These are phyloP conservation scores for Ichthyophthirius multifiliis DNA, from an alignment of 169 alveolate genomes.

Conservation along the genomic window DNA sequence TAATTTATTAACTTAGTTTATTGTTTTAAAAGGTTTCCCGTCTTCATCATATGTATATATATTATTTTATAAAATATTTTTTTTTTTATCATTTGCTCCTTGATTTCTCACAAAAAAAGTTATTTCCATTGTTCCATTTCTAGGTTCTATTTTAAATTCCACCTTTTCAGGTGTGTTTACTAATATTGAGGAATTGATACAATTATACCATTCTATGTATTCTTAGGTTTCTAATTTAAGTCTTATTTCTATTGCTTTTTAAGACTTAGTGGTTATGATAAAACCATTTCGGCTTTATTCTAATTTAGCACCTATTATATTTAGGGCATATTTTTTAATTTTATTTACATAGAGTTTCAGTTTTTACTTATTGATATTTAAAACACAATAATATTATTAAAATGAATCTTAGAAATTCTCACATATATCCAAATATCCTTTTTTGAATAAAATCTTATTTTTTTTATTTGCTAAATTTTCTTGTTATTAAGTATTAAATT, in stretches of 20 bases:
- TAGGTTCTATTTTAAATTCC: neutral
- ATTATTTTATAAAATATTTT: neutral
- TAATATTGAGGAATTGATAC: neutral
- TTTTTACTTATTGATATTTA: neutral
- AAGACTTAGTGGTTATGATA: neutral
- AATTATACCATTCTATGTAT: neutral
- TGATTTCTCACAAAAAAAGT: neutral
- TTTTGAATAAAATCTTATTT: neutral
- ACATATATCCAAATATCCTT: neutral
- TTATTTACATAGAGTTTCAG: neutral
- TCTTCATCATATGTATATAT: slow-evolving; percentile 1
- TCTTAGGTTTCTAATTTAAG: neutral
- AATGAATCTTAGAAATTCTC: neutral
- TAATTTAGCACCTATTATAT: neutral
- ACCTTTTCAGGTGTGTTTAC: neutral
- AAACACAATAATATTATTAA: neutral
- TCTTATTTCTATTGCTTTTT: neutral
- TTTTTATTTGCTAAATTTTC: neutral
- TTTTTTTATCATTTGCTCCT: neutral
- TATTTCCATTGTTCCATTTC: slow-evolving; percentile 6
- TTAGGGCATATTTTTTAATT: neutral
- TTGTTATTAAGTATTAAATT: neutral
- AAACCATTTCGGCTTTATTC: neutral
- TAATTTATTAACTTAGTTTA: neutral
- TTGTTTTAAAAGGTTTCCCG: neutral